Conservation (phyloP, 139 green algal genomes). For the Nannochloris sp. region DNA sequence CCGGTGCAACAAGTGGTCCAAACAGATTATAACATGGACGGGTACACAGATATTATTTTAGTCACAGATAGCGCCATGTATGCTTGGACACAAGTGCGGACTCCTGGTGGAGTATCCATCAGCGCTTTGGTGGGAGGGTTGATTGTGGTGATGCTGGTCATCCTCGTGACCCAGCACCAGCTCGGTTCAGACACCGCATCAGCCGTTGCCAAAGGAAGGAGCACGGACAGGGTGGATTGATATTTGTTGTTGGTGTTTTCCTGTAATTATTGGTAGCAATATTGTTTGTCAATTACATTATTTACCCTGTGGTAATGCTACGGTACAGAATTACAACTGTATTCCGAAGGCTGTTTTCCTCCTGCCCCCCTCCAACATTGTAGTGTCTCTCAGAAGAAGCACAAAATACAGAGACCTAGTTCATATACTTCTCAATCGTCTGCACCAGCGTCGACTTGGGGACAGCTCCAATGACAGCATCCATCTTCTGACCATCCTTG, state of each 20-base stretch:
- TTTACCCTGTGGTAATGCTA: neutral
- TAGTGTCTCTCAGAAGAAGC: constrained; percentile 1
- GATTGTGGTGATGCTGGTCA: constrained; percentile 68
- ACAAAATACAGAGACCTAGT: constrained; percentile 15
- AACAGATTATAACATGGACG: constrained; percentile 82
- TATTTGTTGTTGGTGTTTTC: neutral
- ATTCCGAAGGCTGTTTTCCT: too few species aligned
- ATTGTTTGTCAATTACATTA: neutral
- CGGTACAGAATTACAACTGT: neutral
- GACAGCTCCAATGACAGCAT: constrained; percentile 97
- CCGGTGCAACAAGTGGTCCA: constrained; percentile 23
- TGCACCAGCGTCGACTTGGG: constrained; percentile 82
- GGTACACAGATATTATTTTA: constrained; percentile 79
- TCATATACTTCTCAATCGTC: constrained; percentile 89
- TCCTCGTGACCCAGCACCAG: constrained; percentile 67
- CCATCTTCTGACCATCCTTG: constrained; percentile 89
- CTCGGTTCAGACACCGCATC: neutral
- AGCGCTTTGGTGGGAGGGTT: constrained; percentile 65
- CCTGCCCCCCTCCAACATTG: neutral
- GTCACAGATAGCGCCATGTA: constrained; percentile 54
- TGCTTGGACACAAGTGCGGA: constrained; percentile 64
- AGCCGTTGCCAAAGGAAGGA: constrained; percentile 22
- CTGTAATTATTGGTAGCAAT: neutral
- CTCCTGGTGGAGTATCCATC: constrained; percentile 67
- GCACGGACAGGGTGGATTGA: constrained; percentile 49